Conservation (phyloP, 2,329 filamentous ascomycete genomes). For the Aureobasidium lini region DNA sequence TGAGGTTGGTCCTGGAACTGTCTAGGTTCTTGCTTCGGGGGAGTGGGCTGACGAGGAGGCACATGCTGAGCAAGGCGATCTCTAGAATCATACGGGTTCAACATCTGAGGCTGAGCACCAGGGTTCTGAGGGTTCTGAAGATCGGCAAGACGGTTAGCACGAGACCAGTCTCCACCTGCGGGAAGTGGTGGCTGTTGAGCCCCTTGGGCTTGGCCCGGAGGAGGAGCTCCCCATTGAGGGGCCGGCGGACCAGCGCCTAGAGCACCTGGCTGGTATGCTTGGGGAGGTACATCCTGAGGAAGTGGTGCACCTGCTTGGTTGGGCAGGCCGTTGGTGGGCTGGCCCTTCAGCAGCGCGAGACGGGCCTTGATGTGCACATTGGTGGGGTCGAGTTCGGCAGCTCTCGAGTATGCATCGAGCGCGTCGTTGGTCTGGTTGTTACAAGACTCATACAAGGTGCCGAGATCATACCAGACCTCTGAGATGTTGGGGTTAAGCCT, state of each 20-base stretch:
- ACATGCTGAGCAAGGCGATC: conserved; percentile 61
- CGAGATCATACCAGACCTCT: conserved; percentile 97
- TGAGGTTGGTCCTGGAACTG: conserved; percentile 36
- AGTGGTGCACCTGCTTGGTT: conserved; percentile 72
- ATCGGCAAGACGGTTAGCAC: conserved; percentile 62
- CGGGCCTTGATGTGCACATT: conserved; percentile 97
- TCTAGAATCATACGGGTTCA: conserved; percentile 75
- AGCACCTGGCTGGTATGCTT: conserved; percentile 79
- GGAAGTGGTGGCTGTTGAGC: conserved; percentile 56
- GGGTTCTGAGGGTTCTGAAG: conserved; percentile 53
- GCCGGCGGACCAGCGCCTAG: conserved; percentile 70
- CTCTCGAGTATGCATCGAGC: conserved; percentile 88
- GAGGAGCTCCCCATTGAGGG: conserved; percentile 81
- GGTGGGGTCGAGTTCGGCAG: conserved; percentile 83
- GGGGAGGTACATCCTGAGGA: conserved; percentile 91
- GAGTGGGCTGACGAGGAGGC: conserved; percentile 65
- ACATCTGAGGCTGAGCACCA: conserved; percentile 56
- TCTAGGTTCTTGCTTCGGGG: conserved; percentile 51
- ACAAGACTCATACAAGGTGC: conserved; percentile 95
- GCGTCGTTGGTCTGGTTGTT: conserved; percentile 98
- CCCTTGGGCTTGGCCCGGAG: conserved; percentile 43
- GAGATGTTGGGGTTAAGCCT: conserved; percentile 96
- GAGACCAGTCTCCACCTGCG: conserved; percentile 53
- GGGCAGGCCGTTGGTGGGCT: conserved; percentile 58
- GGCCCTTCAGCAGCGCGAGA: conserved; percentile 78